A percentile compares a stretch with the other conserved stretches of the same genome.
Evolutionary conservation across 805 yeast species (phyloP).

Genomic region (Debaryomyces tyrocola): DNA sequence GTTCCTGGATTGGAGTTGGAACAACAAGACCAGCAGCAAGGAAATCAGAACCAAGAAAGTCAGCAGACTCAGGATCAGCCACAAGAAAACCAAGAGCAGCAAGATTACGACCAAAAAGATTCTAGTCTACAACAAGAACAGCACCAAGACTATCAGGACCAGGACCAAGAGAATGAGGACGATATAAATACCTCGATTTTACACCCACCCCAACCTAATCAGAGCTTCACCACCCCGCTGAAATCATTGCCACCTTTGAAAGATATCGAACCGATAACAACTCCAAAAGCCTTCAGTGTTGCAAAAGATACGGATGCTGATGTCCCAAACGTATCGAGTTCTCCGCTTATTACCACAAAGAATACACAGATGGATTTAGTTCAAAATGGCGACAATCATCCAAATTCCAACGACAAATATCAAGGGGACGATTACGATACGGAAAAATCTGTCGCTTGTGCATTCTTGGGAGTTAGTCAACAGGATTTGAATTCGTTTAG

Average conservation of each 20-base stretch:
- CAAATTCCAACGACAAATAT: too few species aligned
- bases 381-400: constrained; percentile 2
- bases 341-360: constrained; percentile 17
- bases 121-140: background rate
- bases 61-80: too few species aligned
- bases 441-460: background rate
- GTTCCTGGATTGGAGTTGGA: too few species aligned
- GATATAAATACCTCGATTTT: constrained; percentile 1
- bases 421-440: constrained; percentile 7
- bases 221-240: constrained; percentile 38
- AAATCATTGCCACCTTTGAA: constrained; percentile 42
- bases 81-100: background rate
- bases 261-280: constrained; percentile 40
- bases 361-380: constrained; percentile 2
- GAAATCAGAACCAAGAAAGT: too few species aligned
- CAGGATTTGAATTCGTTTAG: background rate
- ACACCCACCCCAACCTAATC: background rate
- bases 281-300: constrained; percentile 42
- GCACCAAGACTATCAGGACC: background rate
- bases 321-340: constrained; percentile 13
- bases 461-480: background rate
- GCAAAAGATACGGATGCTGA: constrained; percentile 33
- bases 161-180: constrained; percentile 2
- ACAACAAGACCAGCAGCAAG: too few species aligned
- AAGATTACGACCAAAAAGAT: background rate